Evolutionary conservation across 2,329 filamentous ascomycete species (phyloP).

Genomic region (Colletotrichum sp.): DNA sequence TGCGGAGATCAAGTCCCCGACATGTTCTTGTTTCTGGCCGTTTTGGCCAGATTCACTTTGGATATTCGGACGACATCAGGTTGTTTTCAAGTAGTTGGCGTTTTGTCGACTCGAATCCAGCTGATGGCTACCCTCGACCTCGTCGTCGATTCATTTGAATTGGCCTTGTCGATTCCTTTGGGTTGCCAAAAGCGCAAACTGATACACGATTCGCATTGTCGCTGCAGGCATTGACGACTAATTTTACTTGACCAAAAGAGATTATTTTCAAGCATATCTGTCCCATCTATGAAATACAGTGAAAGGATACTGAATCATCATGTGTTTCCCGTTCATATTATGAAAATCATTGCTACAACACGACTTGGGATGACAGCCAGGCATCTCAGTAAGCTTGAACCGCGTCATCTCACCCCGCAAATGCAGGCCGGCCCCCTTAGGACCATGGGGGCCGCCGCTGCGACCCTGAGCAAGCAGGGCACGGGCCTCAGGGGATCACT

Average conservation of each 20-base stretch:
- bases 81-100: not conserved
- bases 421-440: not conserved
- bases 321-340: not conserved
- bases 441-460: not conserved
- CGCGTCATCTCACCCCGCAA: conserved; percentile 12
- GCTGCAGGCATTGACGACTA: not conserved
- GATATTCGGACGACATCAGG: conserved; percentile 20
- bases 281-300: not conserved
- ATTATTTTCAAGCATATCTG: not conserved
- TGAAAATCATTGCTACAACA: not conserved
- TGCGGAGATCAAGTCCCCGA: conserved; percentile 76
- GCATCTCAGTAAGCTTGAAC: not conserved
- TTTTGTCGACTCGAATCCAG: conserved; percentile 2
- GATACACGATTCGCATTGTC: conserved; percentile 19
- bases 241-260: not conserved
- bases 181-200: conserved; percentile 17
- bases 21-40: conserved; percentile 50
- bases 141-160: not conserved
- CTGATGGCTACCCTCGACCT: conserved; percentile 1
- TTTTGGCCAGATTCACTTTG: conserved; percentile 51
- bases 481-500: not conserved
- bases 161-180: not conserved
- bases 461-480: not conserved
- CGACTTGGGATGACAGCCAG: not conserved
- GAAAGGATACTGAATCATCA: not conserved